These are phyloP conservation scores for Penicillium tannophilum DNA, from an alignment of 495 filamentous ascomycete species.

Conservation along the genomic window DNA sequence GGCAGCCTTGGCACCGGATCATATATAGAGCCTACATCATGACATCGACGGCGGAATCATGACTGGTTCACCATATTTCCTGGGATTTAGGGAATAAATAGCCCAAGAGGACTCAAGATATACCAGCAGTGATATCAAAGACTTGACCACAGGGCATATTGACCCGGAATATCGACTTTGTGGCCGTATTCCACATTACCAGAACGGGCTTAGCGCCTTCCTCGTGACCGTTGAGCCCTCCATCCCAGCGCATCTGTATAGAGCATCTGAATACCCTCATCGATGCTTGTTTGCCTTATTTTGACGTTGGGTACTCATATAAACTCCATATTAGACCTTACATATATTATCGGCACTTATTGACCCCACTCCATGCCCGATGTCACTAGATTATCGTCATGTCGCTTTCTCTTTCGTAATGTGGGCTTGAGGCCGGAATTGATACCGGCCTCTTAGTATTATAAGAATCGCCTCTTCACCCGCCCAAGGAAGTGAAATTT, in stretches of 20 bases:
- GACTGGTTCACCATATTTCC: background rate
- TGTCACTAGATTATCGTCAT: conserved; percentile 29
- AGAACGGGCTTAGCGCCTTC: conserved; percentile 35
- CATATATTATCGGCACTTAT: background rate
- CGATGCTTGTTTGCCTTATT: conserved; percentile 12
- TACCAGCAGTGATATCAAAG: background rate
- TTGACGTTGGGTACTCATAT: background rate
- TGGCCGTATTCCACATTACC: conserved; percentile 11
- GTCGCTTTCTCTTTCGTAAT: conserved; percentile 39
- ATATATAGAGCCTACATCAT: conserved; percentile 27
- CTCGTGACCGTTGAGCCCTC: conserved; percentile 37
- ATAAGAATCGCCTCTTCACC: conserved; percentile 48
- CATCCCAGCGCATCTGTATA: conserved; percentile 35
- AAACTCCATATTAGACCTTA: background rate
- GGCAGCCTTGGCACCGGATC: conserved; percentile 29
- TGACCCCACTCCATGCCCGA: conserved; percentile 9
- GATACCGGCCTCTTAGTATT: conserved; percentile 63
- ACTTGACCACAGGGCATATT: background rate
- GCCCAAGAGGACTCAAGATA: background rate
- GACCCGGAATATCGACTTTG: background rate
- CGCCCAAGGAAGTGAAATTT: conserved; percentile 24
- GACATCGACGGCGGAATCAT: conserved; percentile 10
- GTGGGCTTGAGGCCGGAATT: conserved; percentile 25
- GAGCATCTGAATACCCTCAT: conserved; percentile 23
- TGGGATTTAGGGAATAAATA: background rate